These are phyloP conservation scores for Aurantiochytrium sp. DNA, from an alignment of 108 stramenopile genomes.

Conservation along the genomic window DNA sequence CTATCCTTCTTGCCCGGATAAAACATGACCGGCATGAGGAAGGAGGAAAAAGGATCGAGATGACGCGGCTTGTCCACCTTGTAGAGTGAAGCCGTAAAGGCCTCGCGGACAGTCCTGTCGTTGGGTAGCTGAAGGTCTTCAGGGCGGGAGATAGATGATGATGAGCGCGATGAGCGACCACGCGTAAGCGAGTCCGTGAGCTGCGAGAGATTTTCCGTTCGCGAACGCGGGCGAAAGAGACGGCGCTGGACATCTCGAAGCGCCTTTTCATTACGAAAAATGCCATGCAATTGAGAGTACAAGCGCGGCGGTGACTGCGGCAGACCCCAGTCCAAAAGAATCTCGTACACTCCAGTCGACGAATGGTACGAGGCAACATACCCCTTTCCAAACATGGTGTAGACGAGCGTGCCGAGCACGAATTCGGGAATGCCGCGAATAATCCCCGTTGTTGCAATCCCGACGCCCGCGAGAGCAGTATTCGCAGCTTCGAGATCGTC, in stretches of 20 bases:
- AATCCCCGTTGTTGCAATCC: background rate
- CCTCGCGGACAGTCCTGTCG: background rate
- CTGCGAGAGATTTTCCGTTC: background rate
- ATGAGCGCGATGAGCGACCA: background rate
- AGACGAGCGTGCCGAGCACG: background rate
- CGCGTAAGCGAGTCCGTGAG: background rate
- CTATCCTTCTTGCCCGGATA: background rate
- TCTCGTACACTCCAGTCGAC: background rate
- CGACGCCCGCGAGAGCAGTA: slow-evolving; percentile 16
- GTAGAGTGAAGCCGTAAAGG: background rate
- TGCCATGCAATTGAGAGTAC: background rate
- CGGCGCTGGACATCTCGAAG: background rate
- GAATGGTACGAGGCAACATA: background rate
- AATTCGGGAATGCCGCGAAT: background rate
- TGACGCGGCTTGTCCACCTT: background rate
- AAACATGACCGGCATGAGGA: background rate
- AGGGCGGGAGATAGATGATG: background rate
- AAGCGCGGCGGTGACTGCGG: background rate
- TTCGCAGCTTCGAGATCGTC: slow-evolving; percentile 33
- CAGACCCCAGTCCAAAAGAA: background rate
- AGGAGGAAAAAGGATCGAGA: background rate
- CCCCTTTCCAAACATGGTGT: background rate
- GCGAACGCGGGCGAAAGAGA: background rate
- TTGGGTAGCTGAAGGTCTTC: background rate
- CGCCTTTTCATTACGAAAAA: background rate